Evolutionary conservation across 2,329 filamentous ascomycete species (phyloP), one percentile per base, ranked within the genome.

Genomic region (Phialophora chinensis): DNA sequence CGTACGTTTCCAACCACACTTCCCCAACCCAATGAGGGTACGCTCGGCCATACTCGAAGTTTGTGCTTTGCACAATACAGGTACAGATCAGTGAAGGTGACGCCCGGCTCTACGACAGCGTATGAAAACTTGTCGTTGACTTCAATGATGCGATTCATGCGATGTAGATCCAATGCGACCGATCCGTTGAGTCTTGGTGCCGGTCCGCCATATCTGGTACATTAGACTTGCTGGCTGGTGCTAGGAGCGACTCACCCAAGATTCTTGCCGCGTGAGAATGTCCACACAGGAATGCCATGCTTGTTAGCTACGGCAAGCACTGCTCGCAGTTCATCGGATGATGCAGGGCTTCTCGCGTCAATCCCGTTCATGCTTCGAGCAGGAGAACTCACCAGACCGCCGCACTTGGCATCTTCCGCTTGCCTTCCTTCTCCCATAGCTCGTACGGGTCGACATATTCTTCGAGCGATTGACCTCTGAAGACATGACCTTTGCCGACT

Each of bases 11-110:
- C 83, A 25, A 85, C 72, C 4, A 85, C 78, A 35, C 77, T 80
- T 1, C 83, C 83, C 75, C 83, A 84, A 29, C 82, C 83, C 8
- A 85, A 75, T 27, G 80, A 82, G 0, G 83, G 81, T 17, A 79
- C 79, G 66, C 80, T 81, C 1, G 82, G 80, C 83, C 82, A 84
- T 4, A 84, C 76, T 61, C 77, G 78, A 61, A 81, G 69, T 20
- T 71, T 71, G 60, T 76, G 67, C 60, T 79, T 75, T 23, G 75
- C 74, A 66, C 81, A 80, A 68, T 80, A 76, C 7, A 75, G 70
- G 63, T 82, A 81, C 2, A 84, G 73, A 57, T 82, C 79, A 27
- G 77, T 77, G 62, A 82, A 84, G 0, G 80, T 82, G 6, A 84
- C 82, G 1, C 82, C 82, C 0, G 78, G 78, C 78, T 78, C 77